Evolutionary conservation across 2,329 filamentous ascomycete genomes (phyloP).

Genomic region (Fusarium sp.): DNA sequence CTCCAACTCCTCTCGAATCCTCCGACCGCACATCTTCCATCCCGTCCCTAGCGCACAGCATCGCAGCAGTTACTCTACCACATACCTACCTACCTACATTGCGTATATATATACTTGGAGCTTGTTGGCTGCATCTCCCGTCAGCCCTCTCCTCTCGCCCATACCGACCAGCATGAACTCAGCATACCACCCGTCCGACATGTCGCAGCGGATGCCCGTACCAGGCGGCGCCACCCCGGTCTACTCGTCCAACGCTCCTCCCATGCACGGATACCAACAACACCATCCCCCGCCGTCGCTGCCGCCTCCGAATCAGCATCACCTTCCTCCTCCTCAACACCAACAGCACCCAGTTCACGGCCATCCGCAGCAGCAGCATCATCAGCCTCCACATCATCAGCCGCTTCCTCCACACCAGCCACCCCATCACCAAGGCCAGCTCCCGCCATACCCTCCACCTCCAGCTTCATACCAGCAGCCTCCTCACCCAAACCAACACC

Average conservation of each 20-base stretch:
- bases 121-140: not conserved
- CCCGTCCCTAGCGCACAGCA: not conserved
- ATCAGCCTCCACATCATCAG: constrained; percentile 32
- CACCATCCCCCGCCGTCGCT: constrained; percentile 40
- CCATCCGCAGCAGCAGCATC: constrained; percentile 24
- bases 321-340: constrained; percentile 31
- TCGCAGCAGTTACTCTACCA: not conserved
- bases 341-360: constrained; percentile 19
- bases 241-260: constrained; percentile 40
- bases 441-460: constrained; percentile 33
- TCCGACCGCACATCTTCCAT: constrained; percentile 1
- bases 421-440: constrained; percentile 34
- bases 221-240: constrained; percentile 29
- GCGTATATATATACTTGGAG: constrained; percentile 1
- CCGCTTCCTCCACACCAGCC: constrained; percentile 40
- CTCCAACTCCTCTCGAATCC: not conserved
- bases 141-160: not conserved
- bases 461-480: constrained; percentile 38
- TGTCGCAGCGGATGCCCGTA: constrained; percentile 49
- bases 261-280: constrained; percentile 41
- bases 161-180: constrained; percentile 45
- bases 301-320: constrained; percentile 36
- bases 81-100: not conserved
- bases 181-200: constrained; percentile 46
- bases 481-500: constrained; percentile 37